phyloP scores from a whole-genome alignment of 805 yeast genomes.

The Wickerhamiella azyma region DNA sequence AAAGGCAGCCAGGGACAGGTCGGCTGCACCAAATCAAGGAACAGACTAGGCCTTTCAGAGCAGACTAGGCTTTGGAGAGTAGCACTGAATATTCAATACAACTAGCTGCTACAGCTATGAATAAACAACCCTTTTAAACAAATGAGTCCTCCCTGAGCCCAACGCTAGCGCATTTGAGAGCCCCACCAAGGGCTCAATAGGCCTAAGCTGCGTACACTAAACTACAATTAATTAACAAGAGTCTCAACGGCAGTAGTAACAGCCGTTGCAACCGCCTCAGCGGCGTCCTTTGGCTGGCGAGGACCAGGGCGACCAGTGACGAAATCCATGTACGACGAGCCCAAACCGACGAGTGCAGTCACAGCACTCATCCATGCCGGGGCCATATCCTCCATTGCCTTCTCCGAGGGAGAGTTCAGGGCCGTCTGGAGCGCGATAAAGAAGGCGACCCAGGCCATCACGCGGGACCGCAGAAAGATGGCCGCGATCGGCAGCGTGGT shows the following conservation, averaged over 20 bases:
- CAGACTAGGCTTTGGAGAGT: too few relatives aligned
- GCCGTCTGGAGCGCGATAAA: constrained; percentile 25
- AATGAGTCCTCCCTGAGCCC: too few relatives aligned
- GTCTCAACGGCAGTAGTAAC: constrained; percentile 1
- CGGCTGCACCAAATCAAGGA: too few relatives aligned
- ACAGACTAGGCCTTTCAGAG: too few relatives aligned
- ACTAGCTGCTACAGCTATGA: too few relatives aligned
- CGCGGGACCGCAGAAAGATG: constrained; percentile 27
- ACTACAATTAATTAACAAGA: not conserved
- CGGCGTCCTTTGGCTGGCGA: constrained; percentile 4
- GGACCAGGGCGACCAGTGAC: constrained; percentile 21
- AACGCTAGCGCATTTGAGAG: too few relatives aligned
- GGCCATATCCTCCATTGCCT: constrained; percentile 15
- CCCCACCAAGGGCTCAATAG: too few relatives aligned
- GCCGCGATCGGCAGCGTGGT: constrained; percentile 27
- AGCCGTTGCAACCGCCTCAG: constrained; percentile 5
- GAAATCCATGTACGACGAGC: constrained; percentile 25
- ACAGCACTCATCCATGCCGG: constrained; percentile 22
- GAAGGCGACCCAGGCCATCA: constrained; percentile 27
- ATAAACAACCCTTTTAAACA: too few relatives aligned
- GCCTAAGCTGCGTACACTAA: too few relatives aligned
- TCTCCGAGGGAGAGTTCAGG: constrained; percentile 22
- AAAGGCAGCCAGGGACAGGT: too few relatives aligned
- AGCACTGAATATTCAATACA: too few relatives aligned
- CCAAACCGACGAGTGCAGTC: constrained; percentile 24